These are phyloP conservation scores for Diversispora eburnea DNA, from an alignment of 192 early-diverging fungal species.

Conservation along the genomic window DNA sequence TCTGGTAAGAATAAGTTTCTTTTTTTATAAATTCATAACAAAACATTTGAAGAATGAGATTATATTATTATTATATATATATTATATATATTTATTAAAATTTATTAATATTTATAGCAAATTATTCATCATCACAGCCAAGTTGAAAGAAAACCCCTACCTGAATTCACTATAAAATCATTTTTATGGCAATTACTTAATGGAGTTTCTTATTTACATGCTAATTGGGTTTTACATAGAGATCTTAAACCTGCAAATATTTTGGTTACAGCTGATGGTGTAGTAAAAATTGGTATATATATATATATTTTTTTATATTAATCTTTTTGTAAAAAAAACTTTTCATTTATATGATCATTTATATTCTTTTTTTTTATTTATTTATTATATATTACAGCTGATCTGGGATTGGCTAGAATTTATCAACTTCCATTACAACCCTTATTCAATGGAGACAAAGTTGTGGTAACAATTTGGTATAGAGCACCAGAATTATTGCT, in stretches of 20 bases:
- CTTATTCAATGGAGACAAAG: slow-evolving; percentile 48
- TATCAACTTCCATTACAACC: slow-evolving; percentile 60
- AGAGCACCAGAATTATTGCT: slow-evolving; percentile 65
- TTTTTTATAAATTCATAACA: too few relatives aligned
- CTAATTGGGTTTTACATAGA: slow-evolving; percentile 68
- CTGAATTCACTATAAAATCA: slow-evolving; percentile 83
- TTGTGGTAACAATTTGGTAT: slow-evolving; percentile 74
- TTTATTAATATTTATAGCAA: slow-evolving; percentile 46
- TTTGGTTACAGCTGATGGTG: slow-evolving; percentile 69
- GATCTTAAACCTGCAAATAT: slow-evolving; percentile 68
- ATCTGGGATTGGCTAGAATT: slow-evolving; percentile 65
- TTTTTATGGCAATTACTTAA: slow-evolving; percentile 80
- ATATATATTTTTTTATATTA: slow-evolving; percentile 31
- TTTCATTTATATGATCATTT: not conserved
- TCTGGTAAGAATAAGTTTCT: slow-evolving; percentile 45
- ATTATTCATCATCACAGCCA: slow-evolving; percentile 90
- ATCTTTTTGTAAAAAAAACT: slow-evolving; percentile 36
- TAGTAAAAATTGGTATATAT: slow-evolving; percentile 93
- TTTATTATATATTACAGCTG: too few relatives aligned
- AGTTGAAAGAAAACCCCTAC: slow-evolving; percentile 71
- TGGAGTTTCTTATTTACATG: slow-evolving; percentile 60
- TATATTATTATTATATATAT: slow-evolving; percentile 24
- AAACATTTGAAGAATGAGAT: slow-evolving; percentile 1
- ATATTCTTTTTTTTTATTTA: slow-evolving; percentile 41
- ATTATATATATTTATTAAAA: not conserved